Evolutionary conservation across 331 rosid species (phyloP).

Genomic region (Ulmus americana): DNA sequence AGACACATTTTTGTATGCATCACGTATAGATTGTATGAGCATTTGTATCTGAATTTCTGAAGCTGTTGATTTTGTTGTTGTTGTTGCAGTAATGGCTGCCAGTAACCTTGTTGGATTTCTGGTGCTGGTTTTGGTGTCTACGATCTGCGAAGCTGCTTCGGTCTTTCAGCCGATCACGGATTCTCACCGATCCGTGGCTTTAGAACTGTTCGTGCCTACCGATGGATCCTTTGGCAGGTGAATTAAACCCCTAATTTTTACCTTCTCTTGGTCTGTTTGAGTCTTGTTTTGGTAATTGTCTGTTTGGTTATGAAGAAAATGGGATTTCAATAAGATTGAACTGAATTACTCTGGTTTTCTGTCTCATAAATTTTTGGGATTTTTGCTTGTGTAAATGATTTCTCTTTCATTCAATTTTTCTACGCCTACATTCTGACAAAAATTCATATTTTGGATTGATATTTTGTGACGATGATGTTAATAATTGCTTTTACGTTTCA

Average conservation of each 20-base stretch:
- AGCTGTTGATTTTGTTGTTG: constrained; percentile 16
- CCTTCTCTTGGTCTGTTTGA: neutral
- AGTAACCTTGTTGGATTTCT: constrained; percentile 44
- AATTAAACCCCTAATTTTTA: constrained; percentile 23
- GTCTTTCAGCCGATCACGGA: constrained; percentile 61
- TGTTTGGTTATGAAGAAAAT: constrained; percentile 8
- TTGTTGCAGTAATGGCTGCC: constrained; percentile 67
- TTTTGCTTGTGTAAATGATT: constrained; percentile 5
- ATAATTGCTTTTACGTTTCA: no score
- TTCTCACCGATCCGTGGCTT: constrained; percentile 73
- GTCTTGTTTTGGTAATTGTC: neutral
- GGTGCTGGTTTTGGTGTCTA: constrained; percentile 41
- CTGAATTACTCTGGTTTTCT: neutral
- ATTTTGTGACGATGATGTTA: no score
- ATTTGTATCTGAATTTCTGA: constrained; percentile 8
- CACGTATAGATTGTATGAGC: neutral
- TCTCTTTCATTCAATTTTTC: neutral
- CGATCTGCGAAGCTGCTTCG: constrained; percentile 51
- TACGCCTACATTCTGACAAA: no score
- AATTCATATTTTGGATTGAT: no score
- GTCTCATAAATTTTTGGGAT: neutral
- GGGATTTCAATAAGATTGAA: constrained; percentile 2
- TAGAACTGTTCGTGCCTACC: constrained; percentile 46
- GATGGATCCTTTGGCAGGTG: constrained; percentile 63
- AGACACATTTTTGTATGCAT: neutral